Conservation (phyloP, 257 asterid genomes). For the Solanum dulcamara region DNA sequence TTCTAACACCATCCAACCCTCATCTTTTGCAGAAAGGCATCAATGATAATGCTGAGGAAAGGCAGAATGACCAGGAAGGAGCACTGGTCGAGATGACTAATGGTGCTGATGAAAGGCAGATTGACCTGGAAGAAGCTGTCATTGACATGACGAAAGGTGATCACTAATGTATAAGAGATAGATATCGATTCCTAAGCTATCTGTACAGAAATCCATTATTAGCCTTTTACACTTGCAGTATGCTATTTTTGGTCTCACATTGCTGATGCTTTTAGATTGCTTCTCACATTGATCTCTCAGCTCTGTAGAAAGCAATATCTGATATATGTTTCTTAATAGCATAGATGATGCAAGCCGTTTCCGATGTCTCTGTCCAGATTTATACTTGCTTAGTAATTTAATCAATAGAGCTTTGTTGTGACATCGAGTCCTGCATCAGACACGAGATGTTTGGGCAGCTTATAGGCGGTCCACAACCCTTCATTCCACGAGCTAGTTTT, state of each 20-base stretch:
- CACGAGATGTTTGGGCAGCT: not conserved
- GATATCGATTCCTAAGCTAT: not conserved
- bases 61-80: constrained; percentile 14
- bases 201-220: not conserved
- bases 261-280: not conserved
- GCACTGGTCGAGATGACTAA: constrained; percentile 3
- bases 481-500: not conserved
- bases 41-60: constrained; percentile 2
- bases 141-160: not conserved
- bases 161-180: not conserved
- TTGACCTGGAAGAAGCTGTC: not conserved
- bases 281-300: not conserved
- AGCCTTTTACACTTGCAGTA: not conserved
- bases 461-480: not conserved
- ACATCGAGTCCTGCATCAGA: not conserved
- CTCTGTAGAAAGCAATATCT: not conserved
- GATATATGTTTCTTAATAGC: not conserved
- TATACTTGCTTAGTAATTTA: not conserved
- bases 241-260: not conserved
- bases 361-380: not conserved
- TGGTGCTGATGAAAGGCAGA: not conserved
- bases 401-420: not conserved
- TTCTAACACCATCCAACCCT: not conserved
- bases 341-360: not conserved
- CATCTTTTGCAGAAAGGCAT: constrained; percentile 26